Evolutionary conservation across 495 filamentous ascomycete species (phyloP), one percentile per base, ranked within the genome.

Genomic region (Hypoxylon cercidicola): DNA sequence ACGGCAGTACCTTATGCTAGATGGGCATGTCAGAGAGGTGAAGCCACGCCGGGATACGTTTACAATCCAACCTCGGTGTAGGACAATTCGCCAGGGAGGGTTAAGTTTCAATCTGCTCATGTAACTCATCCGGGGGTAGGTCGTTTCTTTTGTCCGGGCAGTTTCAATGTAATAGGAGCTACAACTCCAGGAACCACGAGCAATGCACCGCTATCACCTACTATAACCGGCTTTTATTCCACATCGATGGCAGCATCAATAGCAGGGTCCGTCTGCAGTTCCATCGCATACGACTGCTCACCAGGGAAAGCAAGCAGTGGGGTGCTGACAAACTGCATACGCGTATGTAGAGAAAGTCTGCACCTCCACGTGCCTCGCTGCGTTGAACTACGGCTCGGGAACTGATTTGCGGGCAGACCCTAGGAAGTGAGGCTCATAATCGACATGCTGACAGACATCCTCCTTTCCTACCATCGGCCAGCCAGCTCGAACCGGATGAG

Each of bases 211-310:
- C 28, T 69, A 69, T 69, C 66, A 69, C 66, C 66, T 69, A 51
- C 66, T 66, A 40, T 51, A 69, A 65, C 37, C 51, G 62, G 66
- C n/a, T 57, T 58, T 52, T 35, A 20, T 50, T 35, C 51, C 39
- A 61, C 66, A 65, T 69, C 44, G 53, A 43, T 51, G 52, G 62
- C 66, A 68, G 51, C 66, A 61, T 58, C 3, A 51, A 55, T 34
- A 57, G 16, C 40, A 58, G 57, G 48, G 66, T 45, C 66, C 66
- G 66, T 59, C 61, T 69, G 55, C 47, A 41, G 66, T 69, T 69
- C 52, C 62, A 69, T 69, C 56, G 61, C 66, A 69, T 69, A 39
- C 40, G 47, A 50, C 43, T 66, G 15, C 60, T 57, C 44, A 43
- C 57, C 62, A 64, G 41, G 56, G 50, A 61, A 65, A 61, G 41